Evolutionary conservation across 1,139 yeast genomes (phyloP), one percentile per base, ranked within the genome.

Genomic region (Nadsonia commutata): DNA sequence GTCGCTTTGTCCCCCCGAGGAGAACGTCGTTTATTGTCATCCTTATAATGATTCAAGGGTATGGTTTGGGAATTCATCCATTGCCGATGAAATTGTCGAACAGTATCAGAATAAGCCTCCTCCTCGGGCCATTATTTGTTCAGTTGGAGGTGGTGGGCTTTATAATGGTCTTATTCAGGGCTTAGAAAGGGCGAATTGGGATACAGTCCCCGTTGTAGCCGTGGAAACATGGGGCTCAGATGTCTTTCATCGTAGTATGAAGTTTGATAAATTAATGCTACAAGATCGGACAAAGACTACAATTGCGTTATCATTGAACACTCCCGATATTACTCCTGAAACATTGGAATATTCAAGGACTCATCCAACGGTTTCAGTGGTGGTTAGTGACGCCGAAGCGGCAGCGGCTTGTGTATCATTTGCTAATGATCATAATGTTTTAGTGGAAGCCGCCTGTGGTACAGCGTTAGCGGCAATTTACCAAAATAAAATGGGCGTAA

Each of bases 91-190:
- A 55, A 64, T 79, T 9, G 62, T 63, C 1, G 51, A 54, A 1
- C 75, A 75, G 49, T 54, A 77, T 39, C 60, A 60, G 13, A 27
- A 42, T 8, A 17, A 39, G 54, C 8, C 36, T 17, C 62, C 61
- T 37, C 66, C 81, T 6, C 76, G 70, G 50, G 84, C 78, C 0
- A 64, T 80, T 37, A 74, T 78, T 0, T 71, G 83, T 52, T 74
- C 85, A 21, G 76, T 76, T 42, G 90, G 88, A 7, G 90, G 88
- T 3, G 88, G 86, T 5, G 88, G 90, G 0, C 65, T 80, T 23
- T 78, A 72, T 60, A 68, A 70, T 52, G 90, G 90, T 0, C 60
- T 80, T 4, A 71, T 75, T 38, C 58, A 62, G 45, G 88, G 88
- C 0, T 58, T 80, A 45, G 57, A 64, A 36, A 62, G 65, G 38